Percentiles rank a stretch among this genome's conserved stretches.
Conservation (phyloP, 2,329 filamentous ascomycete species). For the Cladosporium sp. region DNA sequence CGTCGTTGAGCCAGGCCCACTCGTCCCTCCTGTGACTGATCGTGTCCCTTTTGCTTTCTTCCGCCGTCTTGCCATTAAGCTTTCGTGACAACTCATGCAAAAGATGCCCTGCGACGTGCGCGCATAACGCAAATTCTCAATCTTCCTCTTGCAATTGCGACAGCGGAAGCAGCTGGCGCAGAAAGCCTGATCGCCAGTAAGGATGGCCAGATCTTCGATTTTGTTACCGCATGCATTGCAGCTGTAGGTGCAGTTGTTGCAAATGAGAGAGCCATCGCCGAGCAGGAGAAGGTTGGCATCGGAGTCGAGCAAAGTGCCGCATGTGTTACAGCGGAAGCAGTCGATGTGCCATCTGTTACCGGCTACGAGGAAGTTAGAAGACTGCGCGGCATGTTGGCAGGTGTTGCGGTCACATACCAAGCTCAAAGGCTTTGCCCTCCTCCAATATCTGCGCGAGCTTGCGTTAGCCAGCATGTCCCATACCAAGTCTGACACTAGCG, state of each 20-base stretch:
- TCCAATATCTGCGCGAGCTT: constrained; percentile 71
- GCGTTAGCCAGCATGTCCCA: constrained; percentile 9
- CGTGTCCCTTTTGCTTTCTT: constrained; percentile 68
- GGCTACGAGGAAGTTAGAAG: constrained; percentile 53
- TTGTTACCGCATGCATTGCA: constrained; percentile 96
- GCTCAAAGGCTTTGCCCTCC: constrained; percentile 96
- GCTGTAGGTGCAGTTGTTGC: constrained; percentile 99
- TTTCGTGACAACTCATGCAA: constrained; percentile 98
- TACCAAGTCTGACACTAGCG: constrained; percentile 2
- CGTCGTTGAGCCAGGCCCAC: constrained; percentile 16
- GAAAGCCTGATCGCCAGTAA: constrained; percentile 96
- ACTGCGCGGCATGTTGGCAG: neutral
- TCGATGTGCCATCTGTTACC: constrained; percentile 98
- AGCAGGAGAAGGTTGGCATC: constrained; percentile 96
- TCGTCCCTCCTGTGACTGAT: constrained; percentile 32
- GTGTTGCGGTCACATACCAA: constrained; percentile 59
- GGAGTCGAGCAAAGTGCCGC: constrained; percentile 91
- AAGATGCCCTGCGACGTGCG: constrained; percentile 98
- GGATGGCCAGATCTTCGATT: constrained; percentile 94
- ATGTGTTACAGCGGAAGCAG: constrained; percentile 97
- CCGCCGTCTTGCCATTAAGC: constrained; percentile 83
- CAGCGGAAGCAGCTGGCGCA: constrained; percentile 96
- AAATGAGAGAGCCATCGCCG: constrained; percentile 95
- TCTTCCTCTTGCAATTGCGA: constrained; percentile 97
- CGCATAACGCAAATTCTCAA: constrained; percentile 96